Percentiles rank a stretch among this genome's conserved stretches.
phyloP scores from a whole-genome alignment of 805 yeast species.

The Wickerhamomyces strasburgensis region DNA sequence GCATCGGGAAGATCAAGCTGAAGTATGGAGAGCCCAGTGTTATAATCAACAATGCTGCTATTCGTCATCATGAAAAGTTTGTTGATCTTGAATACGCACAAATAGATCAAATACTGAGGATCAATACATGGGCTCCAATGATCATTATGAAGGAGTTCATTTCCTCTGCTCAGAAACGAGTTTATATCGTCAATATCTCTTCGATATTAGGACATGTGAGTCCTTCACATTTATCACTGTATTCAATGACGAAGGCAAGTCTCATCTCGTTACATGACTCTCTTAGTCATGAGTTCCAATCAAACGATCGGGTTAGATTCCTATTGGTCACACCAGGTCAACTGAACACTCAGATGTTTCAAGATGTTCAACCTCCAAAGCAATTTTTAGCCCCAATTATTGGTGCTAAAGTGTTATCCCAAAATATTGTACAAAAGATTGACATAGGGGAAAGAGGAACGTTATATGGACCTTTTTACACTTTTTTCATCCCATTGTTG shows the following conservation, averaged over 20 bases:
- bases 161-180: conserved; percentile 46
- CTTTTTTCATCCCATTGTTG: conserved; percentile 61
- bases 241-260: conserved; percentile 87
- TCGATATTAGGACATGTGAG: conserved; percentile 76
- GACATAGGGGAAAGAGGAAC: conserved; percentile 65
- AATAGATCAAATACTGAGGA: conserved; percentile 50
- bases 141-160: conserved; percentile 61
- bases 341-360: conserved; percentile 67
- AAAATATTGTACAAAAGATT: conserved; percentile 46
- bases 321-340: conserved; percentile 83
- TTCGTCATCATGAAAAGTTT: conserved; percentile 48
- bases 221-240: conserved; percentile 71
- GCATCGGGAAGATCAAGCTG: conserved; percentile 35
- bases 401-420: conserved; percentile 54
- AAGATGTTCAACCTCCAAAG: conserved; percentile 71
- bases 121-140: conserved; percentile 64
- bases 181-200: conserved; percentile 73
- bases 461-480: conserved; percentile 68
- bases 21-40: conserved; percentile 54
- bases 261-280: conserved; percentile 80
- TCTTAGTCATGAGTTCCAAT: conserved; percentile 61
- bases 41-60: conserved; percentile 81
- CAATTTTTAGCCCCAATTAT: conserved; percentile 74
- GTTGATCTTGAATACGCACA: conserved; percentile 46
- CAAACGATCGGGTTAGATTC: conserved; percentile 56